Evolutionary conservation across 768 basidiomycete species (phyloP).

Genomic region (Tulasnella sp.): DNA sequence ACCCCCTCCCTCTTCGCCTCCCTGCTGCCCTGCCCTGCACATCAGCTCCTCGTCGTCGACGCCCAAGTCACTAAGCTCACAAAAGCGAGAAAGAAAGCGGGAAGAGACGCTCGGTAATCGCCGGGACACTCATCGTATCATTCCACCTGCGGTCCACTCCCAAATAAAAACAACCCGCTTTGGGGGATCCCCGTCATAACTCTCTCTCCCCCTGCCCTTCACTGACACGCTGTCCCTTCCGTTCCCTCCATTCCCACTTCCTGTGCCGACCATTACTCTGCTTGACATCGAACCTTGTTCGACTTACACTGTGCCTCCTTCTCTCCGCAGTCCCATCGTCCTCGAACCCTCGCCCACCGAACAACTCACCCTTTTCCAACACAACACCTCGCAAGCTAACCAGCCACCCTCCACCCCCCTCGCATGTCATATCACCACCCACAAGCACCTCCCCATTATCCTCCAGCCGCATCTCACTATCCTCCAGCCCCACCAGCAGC

Average conservation of each 20-base stretch:
- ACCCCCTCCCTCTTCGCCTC: background rate
- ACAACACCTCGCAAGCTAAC: background rate
- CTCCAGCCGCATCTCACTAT: background rate
- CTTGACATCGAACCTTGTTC: background rate
- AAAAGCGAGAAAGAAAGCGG: background rate
- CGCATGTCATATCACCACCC: slow-evolving; percentile 17
- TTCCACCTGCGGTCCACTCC: background rate
- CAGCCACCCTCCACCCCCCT: background rate
- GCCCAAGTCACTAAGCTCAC: background rate
- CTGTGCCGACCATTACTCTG: background rate
- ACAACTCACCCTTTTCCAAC: background rate
- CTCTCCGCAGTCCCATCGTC: background rate
- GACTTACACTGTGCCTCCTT: background rate
- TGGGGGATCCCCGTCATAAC: background rate
- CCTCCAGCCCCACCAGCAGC: background rate
- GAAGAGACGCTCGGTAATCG: background rate
- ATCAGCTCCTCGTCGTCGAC: background rate
- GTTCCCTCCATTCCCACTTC: background rate
- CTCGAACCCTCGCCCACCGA: background rate
- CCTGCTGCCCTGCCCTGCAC: background rate
- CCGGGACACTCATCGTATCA: background rate
- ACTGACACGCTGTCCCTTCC: background rate
- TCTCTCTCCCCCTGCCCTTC: background rate
- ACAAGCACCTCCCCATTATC: background rate
- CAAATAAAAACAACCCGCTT: background rate